Evolutionary conservation across 768 basidiomycete species (phyloP), one percentile per base, ranked within the genome.

Genomic region (Terana coerulea): DNA sequence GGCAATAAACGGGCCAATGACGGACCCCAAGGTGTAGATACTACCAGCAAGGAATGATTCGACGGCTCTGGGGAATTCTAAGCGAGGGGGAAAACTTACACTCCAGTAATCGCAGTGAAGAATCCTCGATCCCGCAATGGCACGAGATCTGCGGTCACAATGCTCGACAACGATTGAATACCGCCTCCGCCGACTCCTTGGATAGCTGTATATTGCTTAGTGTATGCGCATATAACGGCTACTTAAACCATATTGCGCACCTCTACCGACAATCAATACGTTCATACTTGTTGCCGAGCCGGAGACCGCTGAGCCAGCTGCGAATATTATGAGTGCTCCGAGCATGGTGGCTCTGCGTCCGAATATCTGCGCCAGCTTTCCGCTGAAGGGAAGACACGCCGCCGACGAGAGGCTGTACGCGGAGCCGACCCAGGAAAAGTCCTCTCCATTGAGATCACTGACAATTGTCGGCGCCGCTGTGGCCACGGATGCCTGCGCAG

Each of bases 61-160:
- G 22, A 9, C 9, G 10, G 39, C n/a, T 35, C 17, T 10, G 33
- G 33, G 33, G 33, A 10, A n/a, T 10, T 10, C 31, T 8, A 15
- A 33, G 9, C 9, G 9, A 33, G 28, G 14, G 34, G 17, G 10
- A 24, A 1, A 44, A 31, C 51, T 37, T 41, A 64, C 63, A 64
- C 52, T 28, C 63, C 68, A 24, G 64, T 52, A 21, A 70, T 17
- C 15, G 64, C 68, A 15, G 56, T 57, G 40, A 59, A 67, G 10
- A 39, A 48, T 9, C 70, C 72, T 14, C 72, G 64, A 35, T 71
- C 65, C 1, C 54, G 33, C 21, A 72, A 63, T 1, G 71, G 64
- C 5, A 72, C 62, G 9, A 73, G 56, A 49, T 71, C 71, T 11
- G 66, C 63, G 2, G 68, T 47, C 46, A 72, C 56, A 50, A 72